phyloP scores from a whole-genome alignment of 2,329 filamentous ascomycete species.

The Hypoxylon sp. region DNA sequence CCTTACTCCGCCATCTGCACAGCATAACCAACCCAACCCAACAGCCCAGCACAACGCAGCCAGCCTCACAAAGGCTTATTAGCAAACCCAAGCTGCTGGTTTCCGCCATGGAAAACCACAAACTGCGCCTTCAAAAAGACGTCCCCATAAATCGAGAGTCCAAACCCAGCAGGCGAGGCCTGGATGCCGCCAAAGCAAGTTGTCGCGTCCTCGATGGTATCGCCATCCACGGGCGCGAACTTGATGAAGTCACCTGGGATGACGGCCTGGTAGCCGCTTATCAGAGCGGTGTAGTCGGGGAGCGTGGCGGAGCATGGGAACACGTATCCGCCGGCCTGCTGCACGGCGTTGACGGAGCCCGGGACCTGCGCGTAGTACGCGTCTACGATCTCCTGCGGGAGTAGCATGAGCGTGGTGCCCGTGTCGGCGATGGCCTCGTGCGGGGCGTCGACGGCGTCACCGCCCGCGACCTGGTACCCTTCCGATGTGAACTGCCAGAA shows the following conservation, averaged over 20 bases:
- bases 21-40: neutral
- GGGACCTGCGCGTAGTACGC: conserved; percentile 66
- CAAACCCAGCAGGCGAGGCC: conserved; percentile 59
- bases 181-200: conserved; percentile 74
- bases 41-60: neutral
- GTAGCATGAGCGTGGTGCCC: conserved; percentile 70
- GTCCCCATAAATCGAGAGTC: conserved; percentile 73
- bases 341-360: conserved; percentile 54
- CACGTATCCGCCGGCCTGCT: conserved; percentile 61
- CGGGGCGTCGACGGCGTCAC: conserved; percentile 22
- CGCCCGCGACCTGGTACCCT: conserved; percentile 61
- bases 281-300: conserved; percentile 48
- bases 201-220: conserved; percentile 59
- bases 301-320: conserved; percentile 63
- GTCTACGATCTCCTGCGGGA: conserved; percentile 59
- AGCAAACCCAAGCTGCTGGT: conserved; percentile 58
- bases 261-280: conserved; percentile 40
- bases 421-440: conserved; percentile 63
- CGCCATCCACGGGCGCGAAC: conserved; percentile 57
- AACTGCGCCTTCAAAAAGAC: conserved; percentile 76
- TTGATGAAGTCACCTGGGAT: conserved; percentile 51
- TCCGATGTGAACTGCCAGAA: conserved; percentile 70
- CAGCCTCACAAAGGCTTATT: conserved; percentile 43
- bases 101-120: conserved; percentile 66
- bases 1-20: too few species aligned